Conservation (phyloP, 1,139 yeast species). For the Hansenula anomala region DNA sequence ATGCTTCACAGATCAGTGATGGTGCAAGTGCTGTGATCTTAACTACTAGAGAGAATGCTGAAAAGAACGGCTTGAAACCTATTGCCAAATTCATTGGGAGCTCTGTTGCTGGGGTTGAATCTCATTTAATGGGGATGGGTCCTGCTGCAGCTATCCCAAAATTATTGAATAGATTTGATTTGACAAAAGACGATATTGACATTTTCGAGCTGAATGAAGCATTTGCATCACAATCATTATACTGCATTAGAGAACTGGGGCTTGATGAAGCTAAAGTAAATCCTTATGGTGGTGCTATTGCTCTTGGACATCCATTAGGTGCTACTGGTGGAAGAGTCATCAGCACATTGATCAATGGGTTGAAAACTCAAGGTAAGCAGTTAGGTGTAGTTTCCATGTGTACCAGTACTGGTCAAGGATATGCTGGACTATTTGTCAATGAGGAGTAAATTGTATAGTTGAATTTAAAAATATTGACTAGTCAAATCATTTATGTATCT, state of each 20-base stretch:
- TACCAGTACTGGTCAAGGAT: conserved; percentile 41
- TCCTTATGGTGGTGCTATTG: conserved; percentile 41
- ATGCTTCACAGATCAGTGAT: conserved; percentile 38
- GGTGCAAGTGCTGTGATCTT: conserved; percentile 39
- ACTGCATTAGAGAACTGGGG: conserved; percentile 30
- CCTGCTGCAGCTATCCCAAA: conserved; percentile 37
- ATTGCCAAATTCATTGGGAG: conserved; percentile 32
- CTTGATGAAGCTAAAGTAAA: conserved; percentile 31
- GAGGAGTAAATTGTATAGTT: too few species aligned
- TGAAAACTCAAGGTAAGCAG: conserved; percentile 27
- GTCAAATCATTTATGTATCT: too few species aligned
- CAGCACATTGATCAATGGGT: conserved; percentile 32
- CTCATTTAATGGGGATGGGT: conserved; percentile 37
- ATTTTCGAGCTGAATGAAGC: conserved; percentile 39
- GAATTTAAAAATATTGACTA: too few species aligned
- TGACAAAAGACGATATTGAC: conserved; percentile 29
- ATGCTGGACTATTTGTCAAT: conserved; percentile 33
- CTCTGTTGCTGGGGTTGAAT: conserved; percentile 33
- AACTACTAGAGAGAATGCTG: conserved; percentile 34
- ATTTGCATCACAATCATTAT: conserved; percentile 36
- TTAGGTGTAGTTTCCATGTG: conserved; percentile 39
- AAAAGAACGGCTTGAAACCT: conserved; percentile 31
- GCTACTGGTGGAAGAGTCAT: conserved; percentile 37
- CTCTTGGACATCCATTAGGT: conserved; percentile 39
- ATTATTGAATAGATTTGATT: conserved; percentile 25